phyloP scores from a whole-genome alignment of 129 eudicot species.

The Flaveria robusta region DNA sequence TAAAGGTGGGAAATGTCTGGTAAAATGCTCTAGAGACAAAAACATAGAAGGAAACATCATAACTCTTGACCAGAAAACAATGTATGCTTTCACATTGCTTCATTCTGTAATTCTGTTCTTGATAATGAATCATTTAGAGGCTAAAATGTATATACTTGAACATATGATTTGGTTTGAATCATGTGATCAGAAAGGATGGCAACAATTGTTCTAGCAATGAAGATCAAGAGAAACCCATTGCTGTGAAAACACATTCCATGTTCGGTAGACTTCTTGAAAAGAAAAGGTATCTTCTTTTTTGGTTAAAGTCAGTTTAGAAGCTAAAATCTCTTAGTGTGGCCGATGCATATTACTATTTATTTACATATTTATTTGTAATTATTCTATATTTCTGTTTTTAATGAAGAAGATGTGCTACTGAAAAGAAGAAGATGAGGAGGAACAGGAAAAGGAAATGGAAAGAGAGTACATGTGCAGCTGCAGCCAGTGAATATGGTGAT shows the following conservation, averaged over 20 bases:
- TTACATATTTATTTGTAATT: not conserved
- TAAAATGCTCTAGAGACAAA: constrained; percentile 9
- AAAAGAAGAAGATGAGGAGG: constrained; percentile 9
- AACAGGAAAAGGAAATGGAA: constrained; percentile 14
- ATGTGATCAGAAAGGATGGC: constrained; percentile 20
- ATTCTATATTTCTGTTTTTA: not conserved
- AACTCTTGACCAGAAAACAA: constrained; percentile 3
- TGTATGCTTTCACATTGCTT: constrained; percentile 18
- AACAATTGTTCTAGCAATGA: constrained; percentile 7
- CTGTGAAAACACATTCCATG: constrained; percentile 22
- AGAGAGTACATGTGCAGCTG: not conserved
- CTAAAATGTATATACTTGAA: not conserved
- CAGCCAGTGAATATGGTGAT: constrained; percentile 13
- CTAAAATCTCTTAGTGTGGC: not conserved
- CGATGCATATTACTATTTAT: not conserved
- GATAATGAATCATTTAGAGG: not conserved
- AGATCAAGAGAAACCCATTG: constrained; percentile 8
- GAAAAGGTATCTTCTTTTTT: constrained; percentile 26
- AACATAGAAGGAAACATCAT: constrained; percentile 9
- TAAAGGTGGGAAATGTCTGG: constrained; percentile 12
- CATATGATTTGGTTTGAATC: not conserved
- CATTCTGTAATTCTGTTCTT: not conserved
- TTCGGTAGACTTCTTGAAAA: constrained; percentile 20
- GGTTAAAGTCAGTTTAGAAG: not conserved
- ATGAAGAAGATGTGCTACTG: constrained; percentile 15